Evolutionary conservation across 306 rosid genomes (phyloP).

Genomic region (Lablab purpureus): DNA sequence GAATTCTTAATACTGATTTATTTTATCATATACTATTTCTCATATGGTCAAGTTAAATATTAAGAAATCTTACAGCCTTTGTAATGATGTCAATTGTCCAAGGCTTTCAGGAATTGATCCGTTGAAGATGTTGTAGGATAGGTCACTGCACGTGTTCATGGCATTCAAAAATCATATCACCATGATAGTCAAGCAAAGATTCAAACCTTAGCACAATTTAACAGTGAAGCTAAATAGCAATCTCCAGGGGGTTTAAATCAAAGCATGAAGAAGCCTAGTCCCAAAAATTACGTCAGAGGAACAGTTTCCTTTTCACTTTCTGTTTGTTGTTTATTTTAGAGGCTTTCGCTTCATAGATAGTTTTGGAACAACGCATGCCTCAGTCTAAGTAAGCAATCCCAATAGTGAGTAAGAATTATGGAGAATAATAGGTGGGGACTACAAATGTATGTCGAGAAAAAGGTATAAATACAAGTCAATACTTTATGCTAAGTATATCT

Average conservation of each 20-base stretch:
- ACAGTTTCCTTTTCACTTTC: not conserved
- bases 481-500: not conserved
- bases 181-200: slow-evolving; percentile 35
- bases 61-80: slow-evolving; percentile 68
- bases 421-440: slow-evolving; percentile 6
- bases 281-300: slow-evolving; percentile 13
- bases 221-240: slow-evolving; percentile 16
- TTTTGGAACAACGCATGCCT: slow-evolving; percentile 4
- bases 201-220: slow-evolving; percentile 8
- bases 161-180: slow-evolving; percentile 41
- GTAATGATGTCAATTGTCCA: slow-evolving; percentile 77
- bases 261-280: slow-evolving; percentile 13
- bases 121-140: slow-evolving; percentile 83
- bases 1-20: slow-evolving; percentile 38
- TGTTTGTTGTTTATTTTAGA: slow-evolving; percentile 11
- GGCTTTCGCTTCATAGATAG: not conserved
- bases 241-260: slow-evolving; percentile 26
- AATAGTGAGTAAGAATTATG: slow-evolving; percentile 15
- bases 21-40: slow-evolving; percentile 25
- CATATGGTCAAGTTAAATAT: slow-evolving; percentile 28
- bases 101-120: slow-evolving; percentile 95
- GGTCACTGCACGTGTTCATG: slow-evolving; percentile 72
- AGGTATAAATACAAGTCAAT: not conserved
- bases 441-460: not conserved
- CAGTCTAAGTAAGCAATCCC: slow-evolving; percentile 10